Evolutionary conservation across 441 rosid species (phyloP), one percentile per base, ranked within the genome.

Genomic region (Pelargonium australe): DNA sequence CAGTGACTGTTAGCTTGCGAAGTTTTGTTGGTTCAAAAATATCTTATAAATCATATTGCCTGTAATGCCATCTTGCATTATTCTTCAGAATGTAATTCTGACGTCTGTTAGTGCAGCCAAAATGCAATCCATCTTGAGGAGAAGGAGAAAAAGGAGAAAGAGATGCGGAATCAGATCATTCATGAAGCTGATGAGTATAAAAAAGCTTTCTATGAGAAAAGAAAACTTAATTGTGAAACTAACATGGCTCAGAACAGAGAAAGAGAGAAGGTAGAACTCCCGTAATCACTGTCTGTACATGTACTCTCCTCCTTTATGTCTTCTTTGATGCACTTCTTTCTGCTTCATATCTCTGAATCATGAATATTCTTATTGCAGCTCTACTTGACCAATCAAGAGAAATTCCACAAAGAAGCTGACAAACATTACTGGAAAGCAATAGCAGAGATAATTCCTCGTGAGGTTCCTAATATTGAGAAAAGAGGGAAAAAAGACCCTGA

Each of bases 341-440:
- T 34, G 37, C n/a, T 13, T 45, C 51, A 10, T 45, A 45, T 9
- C 13, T 9, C 51, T 45, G 13, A 4, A 6, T 66, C 47, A 5
- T 2, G 0, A 16, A 6, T 10, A 7, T 17, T 8, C 61, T n/a
- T n/a, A n/a, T 55, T 75, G 72, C 83, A 92, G 98, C 73, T 94
- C 12, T 74, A 86, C 77, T 79, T 87, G 84, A 85, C 84, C 60
- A 89, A 86, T 83, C 93, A 88, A 80, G 98, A 91, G 82, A 89
- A 86, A 81, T 94, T 94, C 83, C 95, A 88, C 76, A 86, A 87
- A 74, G 98, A 91, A 78, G 97, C 87, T 6, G 86, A 89, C 76
- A 63, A 79, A 73, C 95, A 93, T 73, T 93, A 85, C 81, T 91
- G 96, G 93, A 94, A 89, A 80, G 96, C 97, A 37, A 89, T 94